Percentiles rank a stretch among this genome's conserved stretches.
Evolutionary conservation across 495 filamentous ascomycete species (phyloP).

Genomic region (Paragyromitra xinjiangensis): DNA sequence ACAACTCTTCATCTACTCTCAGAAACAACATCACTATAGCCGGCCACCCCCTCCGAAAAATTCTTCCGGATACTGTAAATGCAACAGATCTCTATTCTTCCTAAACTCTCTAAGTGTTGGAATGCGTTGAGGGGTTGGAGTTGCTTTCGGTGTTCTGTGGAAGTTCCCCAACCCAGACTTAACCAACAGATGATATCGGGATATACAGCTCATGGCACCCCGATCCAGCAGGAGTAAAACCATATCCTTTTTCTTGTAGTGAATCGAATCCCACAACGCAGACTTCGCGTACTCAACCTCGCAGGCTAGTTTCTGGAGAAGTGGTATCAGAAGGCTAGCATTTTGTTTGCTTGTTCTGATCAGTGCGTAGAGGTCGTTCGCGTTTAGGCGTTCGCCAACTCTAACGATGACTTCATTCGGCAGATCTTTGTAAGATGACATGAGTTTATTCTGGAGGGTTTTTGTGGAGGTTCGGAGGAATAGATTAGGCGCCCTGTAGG

Average conservation of each 20-base stretch:
- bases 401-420: conserved; percentile 20
- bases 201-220: conserved; percentile 2
- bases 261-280: neutral
- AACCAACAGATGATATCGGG: neutral
- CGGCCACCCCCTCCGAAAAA: neutral
- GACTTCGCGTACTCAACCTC: neutral
- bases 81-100: neutral
- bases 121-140: neutral
- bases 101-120: neutral
- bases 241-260: neutral
- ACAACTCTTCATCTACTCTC: neutral
- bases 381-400: conserved; percentile 11
- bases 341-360: neutral
- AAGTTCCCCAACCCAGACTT: neutral
- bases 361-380: neutral
- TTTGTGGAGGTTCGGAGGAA: neutral
- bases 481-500: neutral
- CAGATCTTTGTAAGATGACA: neutral
- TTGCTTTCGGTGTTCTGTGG: neutral
- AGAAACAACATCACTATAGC: neutral
- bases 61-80: neutral
- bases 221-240: neutral
- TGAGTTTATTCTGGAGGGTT: neutral
- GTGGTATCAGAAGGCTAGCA: conserved; percentile 1
- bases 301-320: conserved; percentile 12